phyloP scores from a whole-genome alignment of 768 basidiomycete species.

The Trametes cinnabarina region DNA sequence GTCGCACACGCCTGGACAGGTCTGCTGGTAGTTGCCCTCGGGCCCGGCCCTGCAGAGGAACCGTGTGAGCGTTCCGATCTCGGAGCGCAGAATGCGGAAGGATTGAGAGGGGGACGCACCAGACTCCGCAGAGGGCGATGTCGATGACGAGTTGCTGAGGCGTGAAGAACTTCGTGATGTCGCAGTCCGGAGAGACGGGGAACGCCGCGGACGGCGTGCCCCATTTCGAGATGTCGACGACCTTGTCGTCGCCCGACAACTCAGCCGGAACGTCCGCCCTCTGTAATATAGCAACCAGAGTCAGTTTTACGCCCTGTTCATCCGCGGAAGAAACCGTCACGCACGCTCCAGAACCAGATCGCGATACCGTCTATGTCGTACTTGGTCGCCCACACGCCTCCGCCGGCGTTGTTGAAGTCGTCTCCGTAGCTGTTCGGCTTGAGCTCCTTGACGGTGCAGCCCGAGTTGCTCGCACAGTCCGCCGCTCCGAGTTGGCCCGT shows the following conservation, averaged over 20 bases:
- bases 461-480: constrained; percentile 36
- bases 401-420: constrained; percentile 46
- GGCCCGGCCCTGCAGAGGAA: constrained; percentile 48
- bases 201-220: constrained; percentile 43
- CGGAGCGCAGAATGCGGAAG: background rate
- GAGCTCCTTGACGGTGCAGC: constrained; percentile 35
- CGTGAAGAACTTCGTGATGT: constrained; percentile 43
- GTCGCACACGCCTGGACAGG: constrained; percentile 33
- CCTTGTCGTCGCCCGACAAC: constrained; percentile 27
- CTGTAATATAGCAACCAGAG: constrained; percentile 23
- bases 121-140: constrained; percentile 53
- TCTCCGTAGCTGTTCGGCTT: constrained; percentile 39
- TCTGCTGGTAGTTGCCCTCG: constrained; percentile 37
- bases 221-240: constrained; percentile 40
- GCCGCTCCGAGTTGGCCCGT: constrained; percentile 31
- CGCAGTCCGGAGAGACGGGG: constrained; percentile 35
- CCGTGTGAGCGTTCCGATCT: background rate
- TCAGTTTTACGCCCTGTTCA: background rate
- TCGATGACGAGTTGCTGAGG: constrained; percentile 52
- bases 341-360: constrained; percentile 51
- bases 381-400: constrained; percentile 68
- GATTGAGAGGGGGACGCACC: constrained; percentile 31
- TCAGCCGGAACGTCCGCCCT: constrained; percentile 37
- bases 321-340: constrained; percentile 5
- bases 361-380: constrained; percentile 57